Evolutionary conservation across 2,329 filamentous ascomycete genomes (phyloP).

Genomic region (Colletotrichum incanum): DNA sequence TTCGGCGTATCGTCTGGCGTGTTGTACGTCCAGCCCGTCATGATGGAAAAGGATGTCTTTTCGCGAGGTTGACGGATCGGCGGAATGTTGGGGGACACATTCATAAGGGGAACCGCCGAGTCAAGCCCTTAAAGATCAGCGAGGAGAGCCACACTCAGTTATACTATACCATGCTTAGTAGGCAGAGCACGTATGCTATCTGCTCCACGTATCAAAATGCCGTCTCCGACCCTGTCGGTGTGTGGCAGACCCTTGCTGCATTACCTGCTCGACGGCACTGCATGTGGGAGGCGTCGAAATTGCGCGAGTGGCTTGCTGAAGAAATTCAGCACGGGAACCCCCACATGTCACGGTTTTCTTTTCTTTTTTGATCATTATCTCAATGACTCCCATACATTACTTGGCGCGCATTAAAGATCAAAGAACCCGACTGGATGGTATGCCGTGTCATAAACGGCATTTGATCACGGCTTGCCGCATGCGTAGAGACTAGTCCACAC

Average conservation of each 20-base stretch:
- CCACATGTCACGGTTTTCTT: not conserved
- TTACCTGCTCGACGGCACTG: constrained; percentile 16
- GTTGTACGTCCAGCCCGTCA: constrained; percentile 58
- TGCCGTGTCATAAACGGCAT: not conserved
- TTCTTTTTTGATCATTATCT: not conserved
- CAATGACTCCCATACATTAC: not conserved
- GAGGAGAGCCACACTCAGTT: constrained; percentile 8
- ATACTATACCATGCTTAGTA: not conserved
- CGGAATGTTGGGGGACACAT: not conserved
- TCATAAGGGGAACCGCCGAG: not conserved
- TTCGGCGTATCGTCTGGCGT: constrained; percentile 52
- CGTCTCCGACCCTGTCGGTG: not conserved
- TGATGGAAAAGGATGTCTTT: not conserved
- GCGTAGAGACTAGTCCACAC: not conserved
- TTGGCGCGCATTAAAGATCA: constrained; percentile 14
- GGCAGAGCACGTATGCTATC: not conserved
- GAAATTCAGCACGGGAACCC: not conserved
- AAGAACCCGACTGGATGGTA: constrained; percentile 3
- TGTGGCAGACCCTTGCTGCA: constrained; percentile 29
- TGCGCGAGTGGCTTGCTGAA: constrained; percentile 27
- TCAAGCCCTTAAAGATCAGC: not conserved
- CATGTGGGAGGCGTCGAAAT: constrained; percentile 29
- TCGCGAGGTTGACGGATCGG: too few relatives aligned
- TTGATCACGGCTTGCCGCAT: not conserved
- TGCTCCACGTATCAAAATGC: constrained; percentile 1